Evolutionary conservation across 345 rosid genomes (phyloP).

Genomic region (Luvunga scandens): DNA sequence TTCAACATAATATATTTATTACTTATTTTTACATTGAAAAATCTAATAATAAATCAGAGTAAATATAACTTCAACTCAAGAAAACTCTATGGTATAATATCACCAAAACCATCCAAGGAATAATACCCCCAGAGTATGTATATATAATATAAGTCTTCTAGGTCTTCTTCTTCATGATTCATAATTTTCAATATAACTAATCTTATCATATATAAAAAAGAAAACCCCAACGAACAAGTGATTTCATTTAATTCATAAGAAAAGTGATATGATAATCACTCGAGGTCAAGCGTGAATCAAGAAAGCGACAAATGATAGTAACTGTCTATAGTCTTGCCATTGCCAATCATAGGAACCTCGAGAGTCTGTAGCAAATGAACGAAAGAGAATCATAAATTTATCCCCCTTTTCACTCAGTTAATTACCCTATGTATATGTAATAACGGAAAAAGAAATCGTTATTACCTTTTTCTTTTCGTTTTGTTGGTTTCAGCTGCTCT

Average conservation of each 20-base stretch:
- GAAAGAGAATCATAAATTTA: background rate
- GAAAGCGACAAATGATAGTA: constrained; percentile 8
- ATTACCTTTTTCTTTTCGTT: too few relatives aligned
- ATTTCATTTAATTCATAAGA: background rate
- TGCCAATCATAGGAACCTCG: constrained; percentile 2
- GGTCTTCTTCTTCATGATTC: background rate
- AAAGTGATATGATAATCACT: too few relatives aligned
- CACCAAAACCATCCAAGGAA: too few relatives aligned
- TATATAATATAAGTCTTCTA: too few relatives aligned
- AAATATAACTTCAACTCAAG: too few relatives aligned
- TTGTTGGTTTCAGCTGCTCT: constrained; percentile 54
- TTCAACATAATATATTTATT: too few relatives aligned
- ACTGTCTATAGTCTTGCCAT: background rate
- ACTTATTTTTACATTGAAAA: too few relatives aligned
- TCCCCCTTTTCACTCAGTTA: background rate
- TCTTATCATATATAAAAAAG: background rate
- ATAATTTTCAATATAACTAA: background rate
- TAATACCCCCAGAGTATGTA: too few relatives aligned
- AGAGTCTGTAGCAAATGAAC: constrained; percentile 1
- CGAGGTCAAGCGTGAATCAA: background rate
- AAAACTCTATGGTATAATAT: too few relatives aligned
- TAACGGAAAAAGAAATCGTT: background rate
- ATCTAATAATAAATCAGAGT: too few relatives aligned
- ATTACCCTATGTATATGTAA: background rate
- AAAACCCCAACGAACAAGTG: too few relatives aligned